Conservation (phyloP, 257 asterid genomes). For the Gentiana dahurica region DNA sequence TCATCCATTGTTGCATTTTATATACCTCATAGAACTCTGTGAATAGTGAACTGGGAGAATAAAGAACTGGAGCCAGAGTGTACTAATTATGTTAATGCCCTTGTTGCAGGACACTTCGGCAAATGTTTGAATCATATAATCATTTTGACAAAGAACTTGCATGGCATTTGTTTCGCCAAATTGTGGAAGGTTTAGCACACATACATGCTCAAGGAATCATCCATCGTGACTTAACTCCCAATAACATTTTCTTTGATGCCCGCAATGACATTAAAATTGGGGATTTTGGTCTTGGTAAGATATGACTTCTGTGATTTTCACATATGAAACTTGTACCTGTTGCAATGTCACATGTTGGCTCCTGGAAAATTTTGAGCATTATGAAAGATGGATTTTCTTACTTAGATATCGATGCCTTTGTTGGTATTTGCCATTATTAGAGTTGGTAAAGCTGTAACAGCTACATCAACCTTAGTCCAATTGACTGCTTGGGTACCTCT, state of each 20-base stretch:
- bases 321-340: background rate
- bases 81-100: slow-evolving; percentile 11
- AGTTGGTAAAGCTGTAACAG: background rate
- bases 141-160: slow-evolving; percentile 84
- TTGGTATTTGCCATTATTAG: no score
- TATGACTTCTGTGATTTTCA: slow-evolving; percentile 8
- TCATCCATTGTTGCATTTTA: no score
- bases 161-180: slow-evolving; percentile 93
- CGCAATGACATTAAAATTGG: slow-evolving; percentile 96
- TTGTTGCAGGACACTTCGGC: slow-evolving; percentile 75
- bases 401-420: no score
- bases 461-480: background rate
- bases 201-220: slow-evolving; percentile 96
- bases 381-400: no score
- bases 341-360: background rate
- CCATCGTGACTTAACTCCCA: slow-evolving; percentile 97
- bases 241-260: slow-evolving; percentile 90
- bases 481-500: background rate
- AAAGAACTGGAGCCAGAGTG: no score
- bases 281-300: slow-evolving; percentile 98
- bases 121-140: slow-evolving; percentile 77
- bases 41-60: no score
- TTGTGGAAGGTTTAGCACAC: slow-evolving; percentile 94
- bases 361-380: no score
- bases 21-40: no score